Percentiles rank a stretch among this genome's conserved stretches.
These are phyloP conservation scores for Crucibulum laeve DNA, from an alignment of 768 basidiomycete species.

Conservation along the genomic window DNA sequence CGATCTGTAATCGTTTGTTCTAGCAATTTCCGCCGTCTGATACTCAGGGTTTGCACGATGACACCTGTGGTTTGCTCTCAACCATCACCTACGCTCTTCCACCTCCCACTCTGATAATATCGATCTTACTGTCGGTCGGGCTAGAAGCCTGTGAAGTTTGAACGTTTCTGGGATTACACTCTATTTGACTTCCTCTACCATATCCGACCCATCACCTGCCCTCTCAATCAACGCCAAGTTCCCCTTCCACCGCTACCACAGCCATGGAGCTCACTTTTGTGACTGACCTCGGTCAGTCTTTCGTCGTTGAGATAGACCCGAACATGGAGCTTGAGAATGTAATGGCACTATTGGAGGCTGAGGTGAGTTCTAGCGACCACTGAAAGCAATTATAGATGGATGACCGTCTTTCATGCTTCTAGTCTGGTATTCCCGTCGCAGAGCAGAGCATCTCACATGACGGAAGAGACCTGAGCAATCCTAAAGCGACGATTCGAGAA, in stretches of 20 bases:
- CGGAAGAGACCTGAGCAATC: conserved; percentile 59
- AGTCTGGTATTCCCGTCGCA: conserved; percentile 70
- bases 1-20: neutral
- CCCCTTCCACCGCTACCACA: conserved; percentile 6
- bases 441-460: conserved; percentile 75
- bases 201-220: conserved; percentile 4
- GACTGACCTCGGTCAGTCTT: conserved; percentile 61
- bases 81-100: too few relatives aligned
- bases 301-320: conserved; percentile 79
- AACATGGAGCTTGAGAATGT: conserved; percentile 91
- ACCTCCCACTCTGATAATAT: too few relatives aligned
- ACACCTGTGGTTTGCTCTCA: too few relatives aligned
- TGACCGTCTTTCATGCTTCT: conserved; percentile 1
- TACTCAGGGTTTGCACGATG: too few relatives aligned
- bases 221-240: conserved; percentile 4
- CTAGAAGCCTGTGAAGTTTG: too few relatives aligned
- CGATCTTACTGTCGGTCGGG: too few relatives aligned
- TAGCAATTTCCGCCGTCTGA: neutral
- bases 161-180: too few relatives aligned
- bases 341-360: conserved; percentile 90
- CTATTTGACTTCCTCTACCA: too few relatives aligned
- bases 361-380: conserved; percentile 51
- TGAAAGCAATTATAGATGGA: neutral
- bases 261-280: conserved; percentile 72
- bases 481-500: conserved; percentile 63